Base-by-base conservation (phyloP, 2,329 filamentous ascomycete genomes). In the Penicillium paneum region DNA sequence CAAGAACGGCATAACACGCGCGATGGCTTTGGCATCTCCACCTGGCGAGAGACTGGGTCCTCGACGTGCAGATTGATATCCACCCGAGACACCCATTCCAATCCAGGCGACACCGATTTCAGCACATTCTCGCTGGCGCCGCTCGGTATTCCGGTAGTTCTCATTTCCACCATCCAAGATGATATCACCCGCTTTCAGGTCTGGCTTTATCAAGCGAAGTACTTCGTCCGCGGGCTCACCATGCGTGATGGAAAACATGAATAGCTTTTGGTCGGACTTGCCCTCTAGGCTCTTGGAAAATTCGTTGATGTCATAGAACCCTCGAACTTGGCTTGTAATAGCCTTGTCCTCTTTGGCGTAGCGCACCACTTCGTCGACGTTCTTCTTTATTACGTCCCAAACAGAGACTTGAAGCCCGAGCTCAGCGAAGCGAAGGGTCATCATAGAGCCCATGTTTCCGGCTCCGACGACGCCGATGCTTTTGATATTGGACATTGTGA, bases 121-220 rank as follows among this genome's bases (percentile, higher is more conserved):
- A 2, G 78, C 75, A 39, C 84, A 79, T 52, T 83, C 80, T 29
- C 76, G 75, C 63, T 89, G 86, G 36, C 85, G 74, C 11, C 83
- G 69, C 65, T 90, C 83, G 0, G 86, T 89, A 43, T 82, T 83
- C 34, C 78, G 72, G 71, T 83, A 89, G 65, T 87, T 78, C 69
- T 90, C 86, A 63, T 89, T 90, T 0, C 83, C 83, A 10, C 83
- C 84, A 64, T 89, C 86, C 31, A 90, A 77, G 51, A 90, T 83
- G 48, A 89, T 83, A 65, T 90, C 86, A 13, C 82, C 83, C 41
- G 75, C 74, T 17, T 79, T 76, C 3, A 90, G 72, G 56, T 82
- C 74, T 1, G 77, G 75, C 59, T 78, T 75, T 28, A 84, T 68
- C 63, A 66, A 65, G 15, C 42, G 56, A 24, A 75, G 54, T 5